Percentiles rank a stretch among this genome's conserved stretches.
phyloP scores from a whole-genome alignment of 768 basidiomycete species.

The Antrodiella citrinella region DNA sequence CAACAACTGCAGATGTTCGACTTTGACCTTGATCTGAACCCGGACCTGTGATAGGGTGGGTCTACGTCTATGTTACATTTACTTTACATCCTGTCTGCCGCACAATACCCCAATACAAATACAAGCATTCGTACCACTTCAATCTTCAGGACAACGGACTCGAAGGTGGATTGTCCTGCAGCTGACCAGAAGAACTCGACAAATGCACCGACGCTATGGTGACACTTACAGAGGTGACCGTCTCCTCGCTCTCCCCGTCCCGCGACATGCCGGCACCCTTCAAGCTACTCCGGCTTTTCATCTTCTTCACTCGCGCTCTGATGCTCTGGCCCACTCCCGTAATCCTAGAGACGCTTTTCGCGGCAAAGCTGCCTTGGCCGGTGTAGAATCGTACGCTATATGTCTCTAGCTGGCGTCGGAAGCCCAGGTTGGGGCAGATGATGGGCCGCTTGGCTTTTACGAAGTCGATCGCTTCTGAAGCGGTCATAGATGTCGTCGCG shows the following conservation, averaged over 20 bases:
- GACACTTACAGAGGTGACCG: not conserved
- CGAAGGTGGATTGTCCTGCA: too few species aligned
- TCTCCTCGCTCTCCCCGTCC: not conserved
- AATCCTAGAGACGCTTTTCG: not conserved
- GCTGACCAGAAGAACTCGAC: too few species aligned
- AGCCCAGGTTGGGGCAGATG: conserved; percentile 60
- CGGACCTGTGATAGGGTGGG: conserved; percentile 45
- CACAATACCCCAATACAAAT: too few species aligned
- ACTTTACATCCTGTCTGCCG: too few species aligned
- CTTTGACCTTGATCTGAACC: conserved; percentile 79
- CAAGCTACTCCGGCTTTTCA: not conserved
- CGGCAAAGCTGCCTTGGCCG: not conserved
- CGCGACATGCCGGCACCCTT: not conserved
- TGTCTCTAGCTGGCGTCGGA: conserved; percentile 45
- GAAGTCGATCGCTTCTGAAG: conserved; percentile 45
- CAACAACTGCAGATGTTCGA: conserved; percentile 53
- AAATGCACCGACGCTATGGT: not conserved
- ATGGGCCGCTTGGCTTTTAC: conserved; percentile 51
- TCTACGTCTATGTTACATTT: too few species aligned
- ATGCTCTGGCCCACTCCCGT: not conserved
- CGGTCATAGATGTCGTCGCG: conserved; percentile 40
- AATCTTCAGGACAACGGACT: too few species aligned
- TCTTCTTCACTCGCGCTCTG: not conserved
- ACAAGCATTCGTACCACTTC: too few species aligned
- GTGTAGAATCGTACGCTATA: conserved; percentile 21